phyloP scores from a whole-genome alignment of 345 rosid genomes.

The Psidium friedrichsthalianum region DNA sequence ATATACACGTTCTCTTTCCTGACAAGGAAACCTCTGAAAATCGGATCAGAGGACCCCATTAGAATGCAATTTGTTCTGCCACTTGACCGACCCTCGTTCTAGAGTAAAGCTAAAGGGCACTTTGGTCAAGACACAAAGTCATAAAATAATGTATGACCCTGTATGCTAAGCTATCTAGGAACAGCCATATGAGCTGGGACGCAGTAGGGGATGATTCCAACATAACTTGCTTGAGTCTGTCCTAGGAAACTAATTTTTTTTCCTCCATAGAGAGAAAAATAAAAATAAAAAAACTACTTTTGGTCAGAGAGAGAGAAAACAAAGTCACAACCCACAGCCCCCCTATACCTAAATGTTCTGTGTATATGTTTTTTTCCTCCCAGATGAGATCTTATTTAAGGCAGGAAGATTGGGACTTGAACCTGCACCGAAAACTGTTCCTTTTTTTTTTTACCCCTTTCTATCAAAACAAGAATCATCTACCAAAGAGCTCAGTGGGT shows the following conservation, averaged over 20 bases:
- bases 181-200: conserved; percentile 47
- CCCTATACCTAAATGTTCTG: background rate
- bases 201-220: conserved; percentile 13
- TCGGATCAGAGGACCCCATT: background rate
- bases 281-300: background rate
- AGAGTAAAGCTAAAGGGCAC: conserved; percentile 12
- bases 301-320: background rate
- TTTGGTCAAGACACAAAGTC: conserved; percentile 10
- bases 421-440: background rate
- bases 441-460: background rate
- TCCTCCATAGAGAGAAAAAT: background rate
- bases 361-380: background rate
- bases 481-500: background rate
- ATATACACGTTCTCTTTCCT: background rate
- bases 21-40: background rate
- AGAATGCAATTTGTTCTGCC: background rate
- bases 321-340: background rate
- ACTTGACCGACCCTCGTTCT: background rate
- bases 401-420: background rate
- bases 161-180: background rate
- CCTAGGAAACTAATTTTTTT: background rate
- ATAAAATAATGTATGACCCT: background rate
- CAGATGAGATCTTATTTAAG: background rate
- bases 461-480: background rate
- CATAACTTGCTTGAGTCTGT: background rate